Base-by-base conservation (phyloP, 371 early-diverging fungal genomes). In the Capillidium heterosporum region DNA sequence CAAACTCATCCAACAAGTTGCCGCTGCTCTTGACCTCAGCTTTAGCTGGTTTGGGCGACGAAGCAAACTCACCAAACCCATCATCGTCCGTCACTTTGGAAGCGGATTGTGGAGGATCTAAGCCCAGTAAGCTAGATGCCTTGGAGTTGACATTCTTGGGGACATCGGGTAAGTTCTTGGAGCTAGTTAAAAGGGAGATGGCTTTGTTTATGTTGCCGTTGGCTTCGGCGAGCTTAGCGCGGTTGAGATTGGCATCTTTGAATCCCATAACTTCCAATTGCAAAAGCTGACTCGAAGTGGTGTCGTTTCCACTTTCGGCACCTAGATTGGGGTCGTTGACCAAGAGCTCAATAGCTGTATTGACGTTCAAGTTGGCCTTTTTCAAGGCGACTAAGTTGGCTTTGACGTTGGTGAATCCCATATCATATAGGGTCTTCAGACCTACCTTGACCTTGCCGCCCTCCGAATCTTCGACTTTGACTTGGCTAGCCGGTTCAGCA, bases 201-300 rank as follows among this genome's bases (percentile, higher is more conserved):
- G 63, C 59, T 48, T 52, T 42, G 44, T 62, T 57, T 31, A 62
- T 35, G 48, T 53, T 55, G 24, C 63, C 63, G 21, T 59, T 59
- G 46, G 60, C 47, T 17, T 57, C 44, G 21, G 44, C 48, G 29
- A 62, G 41, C 4, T 56, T 56, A 43, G 48, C 60, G 1, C 49
- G 42, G 41, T 62, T 62, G 23, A 56, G 46, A 2, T 41, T 23
- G 2, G 44, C 51, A 49, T 62, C 60, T 21, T 59, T 56, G 52
- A 59, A 62, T 7, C 60, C 60, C 63, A 62, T 53, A 44, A 51
- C 59, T 49, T 59, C 41, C 26, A 62, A 47, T 39, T 50, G 59
- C 5, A 42, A 24, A 35, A 59, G 24, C 23, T 52, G 24, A 27
- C 28, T 26, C 23, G 15, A 1, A n/a, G 41, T 5, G 35, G 19